These are phyloP conservation scores for Dryas drummondii DNA, from an alignment of 306 rosid species.

Conservation along the genomic window DNA sequence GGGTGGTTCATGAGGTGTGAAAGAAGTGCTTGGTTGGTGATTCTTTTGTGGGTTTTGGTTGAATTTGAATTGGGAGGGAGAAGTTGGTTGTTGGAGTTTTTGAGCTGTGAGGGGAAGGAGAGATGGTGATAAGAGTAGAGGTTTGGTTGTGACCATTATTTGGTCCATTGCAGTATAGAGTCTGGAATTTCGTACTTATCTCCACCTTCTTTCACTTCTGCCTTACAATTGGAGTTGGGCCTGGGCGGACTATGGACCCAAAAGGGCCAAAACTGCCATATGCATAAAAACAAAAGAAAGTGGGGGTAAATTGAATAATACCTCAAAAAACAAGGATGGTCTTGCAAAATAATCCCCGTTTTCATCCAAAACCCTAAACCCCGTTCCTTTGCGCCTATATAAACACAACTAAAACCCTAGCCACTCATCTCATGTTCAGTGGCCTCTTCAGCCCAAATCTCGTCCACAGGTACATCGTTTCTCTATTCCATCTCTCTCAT, in stretches of 20 bases:
- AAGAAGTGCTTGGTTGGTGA: conserved; percentile 15
- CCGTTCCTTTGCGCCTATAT: conserved; percentile 13
- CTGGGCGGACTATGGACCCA: no score
- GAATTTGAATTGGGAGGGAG: conserved; percentile 6
- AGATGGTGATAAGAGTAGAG: conserved; percentile 25
- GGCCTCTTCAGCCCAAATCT: background rate
- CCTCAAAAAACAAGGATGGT: background rate
- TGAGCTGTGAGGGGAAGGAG: conserved; percentile 31
- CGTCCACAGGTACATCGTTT: background rate
- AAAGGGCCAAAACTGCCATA: background rate
- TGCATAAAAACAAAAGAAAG: background rate
- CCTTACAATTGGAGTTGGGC: background rate
- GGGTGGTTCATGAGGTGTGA: conserved; percentile 15
- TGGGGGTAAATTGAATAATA: background rate
- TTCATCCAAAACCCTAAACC: conserved; percentile 42
- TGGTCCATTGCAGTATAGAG: background rate
- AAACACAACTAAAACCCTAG: conserved; percentile 3
- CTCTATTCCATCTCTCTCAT: background rate
- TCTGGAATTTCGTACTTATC: background rate
- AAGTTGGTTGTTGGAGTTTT: conserved; percentile 25
- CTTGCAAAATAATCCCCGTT: conserved; percentile 14
- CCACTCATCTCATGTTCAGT: conserved; percentile 8
- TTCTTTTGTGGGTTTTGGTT: background rate
- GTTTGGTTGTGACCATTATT: conserved; percentile 31
- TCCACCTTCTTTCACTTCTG: background rate